Percentiles rank a stretch among this genome's conserved stretches.
These are phyloP conservation scores for Millerago galiae DNA, from an alignment of 805 yeast species.

Conservation along the genomic window DNA sequence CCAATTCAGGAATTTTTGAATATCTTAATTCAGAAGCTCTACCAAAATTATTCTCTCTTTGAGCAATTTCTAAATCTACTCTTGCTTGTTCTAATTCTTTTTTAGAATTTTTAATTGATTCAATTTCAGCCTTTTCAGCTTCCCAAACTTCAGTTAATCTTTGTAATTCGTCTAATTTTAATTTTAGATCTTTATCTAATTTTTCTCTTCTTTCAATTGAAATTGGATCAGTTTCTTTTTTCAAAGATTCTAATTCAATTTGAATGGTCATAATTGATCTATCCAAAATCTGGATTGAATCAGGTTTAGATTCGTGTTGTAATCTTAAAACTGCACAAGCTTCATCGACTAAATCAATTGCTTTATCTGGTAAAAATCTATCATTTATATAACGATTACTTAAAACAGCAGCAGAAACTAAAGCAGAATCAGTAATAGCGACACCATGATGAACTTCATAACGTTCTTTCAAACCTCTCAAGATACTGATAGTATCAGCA, in stretches of 20 bases:
- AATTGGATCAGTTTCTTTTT: constrained; percentile 85
- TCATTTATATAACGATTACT: constrained; percentile 89
- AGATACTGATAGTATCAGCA: constrained; percentile 82
- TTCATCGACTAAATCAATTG: constrained; percentile 93
- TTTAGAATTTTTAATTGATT: constrained; percentile 71
- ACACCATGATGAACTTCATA: constrained; percentile 99
- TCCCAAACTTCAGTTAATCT: constrained; percentile 86
- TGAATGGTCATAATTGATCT: constrained; percentile 88
- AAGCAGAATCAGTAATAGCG: constrained; percentile 83
- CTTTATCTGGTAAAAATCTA: constrained; percentile 90
- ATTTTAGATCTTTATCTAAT: constrained; percentile 58
- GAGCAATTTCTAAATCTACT: constrained; percentile 74
- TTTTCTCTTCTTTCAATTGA: constrained; percentile 74
- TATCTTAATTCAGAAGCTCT: constrained; percentile 87
- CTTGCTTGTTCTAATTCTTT: constrained; percentile 79
- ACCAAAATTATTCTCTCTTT: constrained; percentile 80
- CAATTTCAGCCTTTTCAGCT: constrained; percentile 68
- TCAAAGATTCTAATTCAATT: constrained; percentile 88
- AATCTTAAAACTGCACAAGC: constrained; percentile 92
- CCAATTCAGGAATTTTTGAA: constrained; percentile 76
- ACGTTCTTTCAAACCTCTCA: constrained; percentile 88
- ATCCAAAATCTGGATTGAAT: constrained; percentile 83
- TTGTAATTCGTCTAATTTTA: constrained; percentile 56
- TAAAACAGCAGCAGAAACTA: constrained; percentile 89
- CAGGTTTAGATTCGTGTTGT: constrained; percentile 97